A percentile compares a stretch with the other conserved stretches of the same genome.
phyloP scores from a whole-genome alignment of 441 rosid species.

The Biscutella auriculata region DNA sequence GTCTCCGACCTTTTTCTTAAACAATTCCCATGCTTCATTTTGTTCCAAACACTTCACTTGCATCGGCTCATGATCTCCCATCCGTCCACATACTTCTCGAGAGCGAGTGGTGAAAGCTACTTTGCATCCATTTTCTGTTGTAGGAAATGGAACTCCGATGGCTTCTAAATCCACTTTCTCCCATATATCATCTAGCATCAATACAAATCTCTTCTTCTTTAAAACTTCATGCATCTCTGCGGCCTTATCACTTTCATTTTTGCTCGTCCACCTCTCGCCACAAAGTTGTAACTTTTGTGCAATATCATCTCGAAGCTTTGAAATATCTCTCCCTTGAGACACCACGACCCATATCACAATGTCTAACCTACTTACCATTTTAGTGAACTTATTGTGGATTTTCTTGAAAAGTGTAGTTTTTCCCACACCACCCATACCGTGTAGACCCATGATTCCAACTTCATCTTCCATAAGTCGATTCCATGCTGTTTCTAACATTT shows the following conservation, averaged over 20 bases:
- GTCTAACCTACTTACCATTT: background rate
- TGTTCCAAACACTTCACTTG: slow-evolving; percentile 4
- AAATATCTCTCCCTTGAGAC: background rate
- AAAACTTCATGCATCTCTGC: background rate
- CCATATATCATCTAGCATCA: slow-evolving; percentile 7
- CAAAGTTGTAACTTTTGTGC: slow-evolving; percentile 5
- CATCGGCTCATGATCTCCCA: slow-evolving; percentile 14
- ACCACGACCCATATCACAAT: background rate
- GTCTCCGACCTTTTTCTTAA: background rate
- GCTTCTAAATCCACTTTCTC: background rate
- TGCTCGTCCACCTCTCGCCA: background rate
- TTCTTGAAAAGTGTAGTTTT: slow-evolving; percentile 28
- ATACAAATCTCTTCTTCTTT: background rate
- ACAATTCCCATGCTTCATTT: slow-evolving; percentile 10
- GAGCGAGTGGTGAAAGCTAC: slow-evolving; percentile 20
- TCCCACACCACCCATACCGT: slow-evolving; percentile 32
- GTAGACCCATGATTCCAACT: slow-evolving; percentile 6
- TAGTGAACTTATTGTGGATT: background rate
- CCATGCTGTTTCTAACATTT: slow-evolving; percentile 9
- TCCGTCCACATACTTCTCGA: slow-evolving; percentile 9
- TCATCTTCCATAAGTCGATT: background rate
- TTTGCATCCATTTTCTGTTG: background rate
- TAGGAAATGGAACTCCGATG: slow-evolving; percentile 6
- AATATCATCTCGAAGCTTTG: slow-evolving; percentile 20
- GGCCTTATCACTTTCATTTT: background rate